Base-by-base conservation (phyloP, 2,329 filamentous ascomycete species). In the Penicillium sp. region DNA sequence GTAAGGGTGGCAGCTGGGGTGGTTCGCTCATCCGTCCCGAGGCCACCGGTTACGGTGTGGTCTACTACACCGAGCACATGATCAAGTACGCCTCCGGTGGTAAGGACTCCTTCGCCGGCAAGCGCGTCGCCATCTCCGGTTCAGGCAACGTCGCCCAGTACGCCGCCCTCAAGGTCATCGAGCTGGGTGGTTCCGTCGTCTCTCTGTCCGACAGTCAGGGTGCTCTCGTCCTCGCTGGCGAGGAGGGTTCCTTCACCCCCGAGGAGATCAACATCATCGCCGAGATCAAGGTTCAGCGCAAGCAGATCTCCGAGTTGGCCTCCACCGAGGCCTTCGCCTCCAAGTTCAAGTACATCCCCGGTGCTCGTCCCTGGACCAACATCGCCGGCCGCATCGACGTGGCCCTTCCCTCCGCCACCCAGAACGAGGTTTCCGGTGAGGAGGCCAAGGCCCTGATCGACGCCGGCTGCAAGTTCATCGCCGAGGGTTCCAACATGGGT, bases 61-160 rank as follows among this genome's bases (percentile, higher is more conserved):
- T 96, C 71, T 97, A 97, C 82, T 95, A 95, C 71, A 88, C 95
- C 67, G 80, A 86, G 63, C 88, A 95, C 80, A 96, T 96, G 90
- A 90, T 97, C 67, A 77, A 86, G 72, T 85, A 95, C 73, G 88
- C 88, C 60, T 79, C 79, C 24, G 75, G 76, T 52, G 89, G 88
- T 70, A 84, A 85, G 68, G 90, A 94, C 67, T 81, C 80, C 59
- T 95, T 95, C 77, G 73, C 81, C 55, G 91, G 90, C 74, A 97
- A 97, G 82, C 85, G 85, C 51, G 93, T 97, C 48, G 88, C 91
- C 71, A 86, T 98, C 72, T 96, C 93, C 39, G 93, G 93, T 55
- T 96, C 91, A 50, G 93, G 93, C 59, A 98, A 98, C 76, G 93
- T 97, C 47, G 93, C 93, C 29, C 93, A 97, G 77, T 97, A 93